phyloP scores from a whole-genome alignment of 805 yeast genomes.

The Candida gorgasii region DNA sequence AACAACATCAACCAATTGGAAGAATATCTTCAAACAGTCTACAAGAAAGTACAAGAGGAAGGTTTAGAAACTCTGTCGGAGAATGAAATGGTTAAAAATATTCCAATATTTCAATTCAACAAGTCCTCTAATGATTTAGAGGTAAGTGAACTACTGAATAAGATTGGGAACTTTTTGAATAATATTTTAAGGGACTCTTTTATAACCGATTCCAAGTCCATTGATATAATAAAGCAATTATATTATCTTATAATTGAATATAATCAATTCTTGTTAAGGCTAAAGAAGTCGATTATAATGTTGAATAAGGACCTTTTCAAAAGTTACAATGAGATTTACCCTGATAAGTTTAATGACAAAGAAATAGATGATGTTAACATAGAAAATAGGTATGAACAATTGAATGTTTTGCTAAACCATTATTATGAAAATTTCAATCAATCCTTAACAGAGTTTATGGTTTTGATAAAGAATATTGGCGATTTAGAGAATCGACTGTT shows the following conservation, averaged over 20 bases:
- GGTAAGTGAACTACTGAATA: constrained; percentile 18
- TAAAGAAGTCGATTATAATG: constrained; percentile 54
- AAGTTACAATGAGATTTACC: constrained; percentile 32
- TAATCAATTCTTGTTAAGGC: constrained; percentile 50
- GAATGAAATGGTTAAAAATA: neutral
- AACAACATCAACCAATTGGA: constrained; percentile 49
- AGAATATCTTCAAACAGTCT: constrained; percentile 17
- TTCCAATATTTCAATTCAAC: constrained; percentile 14
- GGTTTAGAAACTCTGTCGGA: constrained; percentile 1
- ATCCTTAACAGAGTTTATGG: constrained; percentile 46
- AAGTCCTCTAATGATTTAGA: constrained; percentile 20
- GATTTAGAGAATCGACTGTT: constrained; percentile 51
- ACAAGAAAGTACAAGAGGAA: neutral
- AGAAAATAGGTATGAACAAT: constrained; percentile 37
- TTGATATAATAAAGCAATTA: constrained; percentile 47
- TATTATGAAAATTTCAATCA: constrained; percentile 47
- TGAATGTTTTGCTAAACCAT: constrained; percentile 41
- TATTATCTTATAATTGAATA: constrained; percentile 49
- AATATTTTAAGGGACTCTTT: constrained; percentile 65
- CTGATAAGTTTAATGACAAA: constrained; percentile 39
- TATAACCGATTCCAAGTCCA: constrained; percentile 57
- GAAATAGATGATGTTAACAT: constrained; percentile 42
- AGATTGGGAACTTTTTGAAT: constrained; percentile 57
- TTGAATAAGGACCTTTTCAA: constrained; percentile 49
- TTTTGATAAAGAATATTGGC: constrained; percentile 48